Percentiles rank a stretch among this genome's conserved stretches.
Evolutionary conservation across 192 early-diverging fungal genomes (phyloP).

Genomic region (Chytriomyces hyalinus): DNA sequence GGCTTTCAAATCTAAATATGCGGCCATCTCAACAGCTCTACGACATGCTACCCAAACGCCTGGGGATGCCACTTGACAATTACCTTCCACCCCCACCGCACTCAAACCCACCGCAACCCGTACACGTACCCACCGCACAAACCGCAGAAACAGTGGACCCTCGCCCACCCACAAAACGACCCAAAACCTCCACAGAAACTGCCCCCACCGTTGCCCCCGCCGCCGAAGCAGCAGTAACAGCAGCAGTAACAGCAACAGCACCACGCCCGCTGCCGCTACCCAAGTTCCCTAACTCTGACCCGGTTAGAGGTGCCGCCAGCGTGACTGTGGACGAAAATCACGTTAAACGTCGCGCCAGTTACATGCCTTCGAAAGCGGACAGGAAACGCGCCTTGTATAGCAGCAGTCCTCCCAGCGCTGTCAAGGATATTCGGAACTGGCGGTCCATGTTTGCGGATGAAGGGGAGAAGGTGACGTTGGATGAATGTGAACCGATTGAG

Average conservation of each 20-base stretch:
- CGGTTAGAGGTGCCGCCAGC: not conserved
- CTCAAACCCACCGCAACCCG: not conserved
- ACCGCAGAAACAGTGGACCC: not conserved
- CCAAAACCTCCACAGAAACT: not conserved
- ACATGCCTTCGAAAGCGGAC: not conserved
- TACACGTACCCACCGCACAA: not conserved
- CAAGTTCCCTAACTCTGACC: not conserved
- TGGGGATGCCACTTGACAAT: not conserved
- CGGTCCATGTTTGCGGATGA: conserved; percentile 10
- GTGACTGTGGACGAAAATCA: not conserved
- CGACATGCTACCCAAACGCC: conserved; percentile 20
- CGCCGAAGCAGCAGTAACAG: not conserved
- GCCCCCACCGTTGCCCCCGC: conserved; percentile 1
- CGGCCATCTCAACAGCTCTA: conserved; percentile 9
- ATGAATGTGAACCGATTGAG: conserved; percentile 28
- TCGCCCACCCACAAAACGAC: not conserved
- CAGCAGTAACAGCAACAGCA: not conserved
- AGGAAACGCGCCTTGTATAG: not conserved
- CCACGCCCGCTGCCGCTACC: not conserved
- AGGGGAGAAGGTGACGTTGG: conserved; percentile 7
- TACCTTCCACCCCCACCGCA: not conserved
- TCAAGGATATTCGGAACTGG: conserved; percentile 28
- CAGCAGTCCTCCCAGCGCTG: conserved; percentile 16
- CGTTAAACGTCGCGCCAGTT: not conserved
- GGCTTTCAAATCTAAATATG: not conserved